Conservation (phyloP, 2,329 filamentous ascomycete genomes). For the Basipetospora chlamydospora region DNA sequence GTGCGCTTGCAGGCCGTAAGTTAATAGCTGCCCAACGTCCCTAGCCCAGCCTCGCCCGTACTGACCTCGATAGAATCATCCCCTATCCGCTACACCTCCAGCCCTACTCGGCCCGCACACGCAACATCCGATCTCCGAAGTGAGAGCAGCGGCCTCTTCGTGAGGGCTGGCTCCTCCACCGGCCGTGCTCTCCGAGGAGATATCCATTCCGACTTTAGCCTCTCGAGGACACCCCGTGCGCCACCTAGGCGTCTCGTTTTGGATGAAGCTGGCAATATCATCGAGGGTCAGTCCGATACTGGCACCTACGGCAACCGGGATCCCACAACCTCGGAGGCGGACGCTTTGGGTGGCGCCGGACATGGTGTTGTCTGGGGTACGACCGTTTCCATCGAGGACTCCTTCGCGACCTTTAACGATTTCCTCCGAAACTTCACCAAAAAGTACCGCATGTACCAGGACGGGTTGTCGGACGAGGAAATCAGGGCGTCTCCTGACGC, state of each 20-base stretch:
- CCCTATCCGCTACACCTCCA: conserved; percentile 79
- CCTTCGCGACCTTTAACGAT: conserved; percentile 74
- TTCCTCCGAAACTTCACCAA: conserved; percentile 84
- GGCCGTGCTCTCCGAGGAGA: conserved; percentile 63
- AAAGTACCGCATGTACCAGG: conserved; percentile 86
- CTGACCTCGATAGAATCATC: conserved; percentile 56
- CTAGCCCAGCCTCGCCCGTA: background rate
- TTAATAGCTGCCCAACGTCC: too few relatives aligned
- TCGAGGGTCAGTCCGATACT: conserved; percentile 44
- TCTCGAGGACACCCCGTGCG: conserved; percentile 35
- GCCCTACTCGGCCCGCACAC: conserved; percentile 63
- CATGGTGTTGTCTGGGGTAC: conserved; percentile 91
- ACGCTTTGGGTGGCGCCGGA: conserved; percentile 67
- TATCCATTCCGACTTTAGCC: conserved; percentile 61
- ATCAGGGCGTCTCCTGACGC: conserved; percentile 55
- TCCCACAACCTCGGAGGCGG: conserved; percentile 82
- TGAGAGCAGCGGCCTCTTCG: conserved; percentile 77
- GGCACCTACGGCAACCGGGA: conserved; percentile 49
- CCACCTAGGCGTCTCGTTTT: conserved; percentile 40
- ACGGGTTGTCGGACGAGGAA: conserved; percentile 68
- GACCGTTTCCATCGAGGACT: conserved; percentile 85
- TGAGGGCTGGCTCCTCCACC: conserved; percentile 24
- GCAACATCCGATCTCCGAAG: conserved; percentile 60
- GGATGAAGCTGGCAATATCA: conserved; percentile 42
- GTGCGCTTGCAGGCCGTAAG: conserved; percentile 25